Evolutionary conservation across 2,329 filamentous ascomycete species (phyloP), one percentile per base, ranked within the genome.

Genomic region (Penicillium olsonii): DNA sequence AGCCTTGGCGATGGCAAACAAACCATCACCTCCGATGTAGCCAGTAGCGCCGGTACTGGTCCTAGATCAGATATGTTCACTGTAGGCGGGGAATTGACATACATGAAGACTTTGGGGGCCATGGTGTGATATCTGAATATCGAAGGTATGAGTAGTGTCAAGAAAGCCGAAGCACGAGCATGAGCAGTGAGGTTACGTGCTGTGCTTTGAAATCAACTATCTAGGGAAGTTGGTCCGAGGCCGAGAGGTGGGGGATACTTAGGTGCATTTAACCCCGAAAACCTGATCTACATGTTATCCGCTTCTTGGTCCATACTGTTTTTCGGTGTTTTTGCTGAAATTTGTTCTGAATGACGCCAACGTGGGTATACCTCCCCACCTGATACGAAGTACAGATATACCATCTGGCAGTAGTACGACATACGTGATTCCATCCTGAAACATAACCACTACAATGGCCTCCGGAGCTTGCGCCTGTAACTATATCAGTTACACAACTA

Each of bases 1-100:
- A 5, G 70, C 62, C 37, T 74, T 66, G 34, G 65, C 63, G 29
- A 81, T 58, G 5, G 68, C 67, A 52, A 75, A 74, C n/a, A 82
- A 68, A 33, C 74, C 70, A 42, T 79, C 77, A 26, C 79, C 79
- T 5, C 78, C 78, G 40, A 82, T 80, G 58, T 80, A 82, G 26
- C 78, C 78, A 14, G 78, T 79, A 4, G 64, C 71, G 17, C 78
- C 78, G 27, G 77, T 80, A 12, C 78, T 80, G 42, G 37, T n/a
- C 9, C 15, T 29, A 8, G 22, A 35, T 58, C 5, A 67, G 67
- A 45, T 20, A 29, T 29, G 10, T 29, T 29, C 27, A 19, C 18
- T 9, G 29, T 26, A 65, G 65, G 5, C 10, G 18, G n/a, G 39
- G 40, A 17, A 22, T n/a, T 51, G 15, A 62, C 61, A 48, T 55